phyloP scores from a whole-genome alignment of 106 monocot genomes.

The Acanthochlamys bracteata region DNA sequence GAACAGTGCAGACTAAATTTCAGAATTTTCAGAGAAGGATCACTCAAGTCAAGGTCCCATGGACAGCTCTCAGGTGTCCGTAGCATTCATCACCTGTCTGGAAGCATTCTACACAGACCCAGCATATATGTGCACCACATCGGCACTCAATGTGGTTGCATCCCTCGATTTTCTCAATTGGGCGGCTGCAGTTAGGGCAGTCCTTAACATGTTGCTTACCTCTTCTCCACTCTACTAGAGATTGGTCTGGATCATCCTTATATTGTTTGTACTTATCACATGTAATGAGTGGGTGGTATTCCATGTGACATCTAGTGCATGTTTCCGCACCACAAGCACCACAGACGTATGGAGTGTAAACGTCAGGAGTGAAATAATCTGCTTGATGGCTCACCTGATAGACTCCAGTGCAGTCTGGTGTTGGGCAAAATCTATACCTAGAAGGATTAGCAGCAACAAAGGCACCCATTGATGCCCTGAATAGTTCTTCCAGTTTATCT shows the following conservation, averaged over 20 bases:
- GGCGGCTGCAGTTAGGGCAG: constrained; percentile 56
- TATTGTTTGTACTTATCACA: constrained; percentile 72
- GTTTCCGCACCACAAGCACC: constrained; percentile 68
- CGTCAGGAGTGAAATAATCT: background rate
- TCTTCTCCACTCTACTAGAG: constrained; percentile 55
- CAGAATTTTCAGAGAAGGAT: no score
- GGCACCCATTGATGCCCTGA: constrained; percentile 55
- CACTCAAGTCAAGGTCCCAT: background rate
- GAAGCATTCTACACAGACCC: constrained; percentile 58
- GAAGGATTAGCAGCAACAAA: constrained; percentile 55
- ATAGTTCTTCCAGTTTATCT: constrained; percentile 68
- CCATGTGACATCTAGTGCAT: constrained; percentile 76
- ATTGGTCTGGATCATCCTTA: constrained; percentile 67
- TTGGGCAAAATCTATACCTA: constrained; percentile 56
- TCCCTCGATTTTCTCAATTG: constrained; percentile 83
- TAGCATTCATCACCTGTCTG: constrained; percentile 53
- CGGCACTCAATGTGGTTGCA: constrained; percentile 80
- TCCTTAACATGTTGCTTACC: constrained; percentile 76
- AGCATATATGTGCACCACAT: constrained; percentile 80
- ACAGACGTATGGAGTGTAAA: constrained; percentile 38
- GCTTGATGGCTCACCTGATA: constrained; percentile 22
- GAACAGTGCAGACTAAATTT: no score
- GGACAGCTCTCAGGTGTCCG: constrained; percentile 46
- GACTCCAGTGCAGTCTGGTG: constrained; percentile 34
- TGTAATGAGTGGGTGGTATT: constrained; percentile 69